Evolutionary conservation across 2,329 filamentous ascomycete genomes (phyloP).

Genomic region (Chalara sp.): DNA sequence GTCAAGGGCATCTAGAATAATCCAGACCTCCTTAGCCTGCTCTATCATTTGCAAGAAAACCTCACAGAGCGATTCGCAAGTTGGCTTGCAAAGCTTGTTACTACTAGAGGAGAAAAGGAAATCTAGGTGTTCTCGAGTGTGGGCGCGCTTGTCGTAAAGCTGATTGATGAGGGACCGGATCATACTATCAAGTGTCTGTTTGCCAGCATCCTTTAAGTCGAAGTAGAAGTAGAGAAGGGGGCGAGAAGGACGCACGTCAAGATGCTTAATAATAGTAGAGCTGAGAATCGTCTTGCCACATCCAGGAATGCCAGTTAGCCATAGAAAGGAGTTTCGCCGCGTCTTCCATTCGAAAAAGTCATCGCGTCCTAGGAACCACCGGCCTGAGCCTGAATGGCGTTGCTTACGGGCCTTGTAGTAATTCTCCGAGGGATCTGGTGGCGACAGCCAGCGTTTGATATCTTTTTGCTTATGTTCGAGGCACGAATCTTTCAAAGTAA

Average conservation of each 20-base stretch:
- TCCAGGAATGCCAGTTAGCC: conserved; percentile 1
- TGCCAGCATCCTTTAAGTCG: conserved; percentile 28
- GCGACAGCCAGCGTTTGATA: no score
- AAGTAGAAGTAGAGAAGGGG: conserved; percentile 34
- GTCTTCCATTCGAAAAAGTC: no score
- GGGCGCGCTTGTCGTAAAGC: conserved; percentile 20
- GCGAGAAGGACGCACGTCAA: background rate
- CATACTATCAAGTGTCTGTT: conserved; percentile 26
- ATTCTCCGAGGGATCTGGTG: no score
- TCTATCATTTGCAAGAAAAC: conserved; percentile 4
- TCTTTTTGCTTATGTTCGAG: no score
- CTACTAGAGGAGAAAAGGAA: conserved; percentile 6
- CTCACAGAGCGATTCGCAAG: background rate
- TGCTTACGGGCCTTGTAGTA: no score
- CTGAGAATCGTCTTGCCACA: conserved; percentile 2
- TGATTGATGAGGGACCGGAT: conserved; percentile 28
- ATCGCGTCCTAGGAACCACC: no score
- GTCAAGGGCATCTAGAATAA: conserved; percentile 29
- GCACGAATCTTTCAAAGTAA: no score
- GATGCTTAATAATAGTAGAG: conserved; percentile 24
- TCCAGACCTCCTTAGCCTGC: conserved; percentile 23
- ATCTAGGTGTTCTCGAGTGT: conserved; percentile 4
- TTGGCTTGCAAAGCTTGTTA: background rate
- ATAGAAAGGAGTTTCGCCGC: background rate
- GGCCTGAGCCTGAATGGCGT: no score